Evolutionary conservation across 257 asterid genomes (phyloP).

Genomic region (Solanum lycopersicoides): DNA sequence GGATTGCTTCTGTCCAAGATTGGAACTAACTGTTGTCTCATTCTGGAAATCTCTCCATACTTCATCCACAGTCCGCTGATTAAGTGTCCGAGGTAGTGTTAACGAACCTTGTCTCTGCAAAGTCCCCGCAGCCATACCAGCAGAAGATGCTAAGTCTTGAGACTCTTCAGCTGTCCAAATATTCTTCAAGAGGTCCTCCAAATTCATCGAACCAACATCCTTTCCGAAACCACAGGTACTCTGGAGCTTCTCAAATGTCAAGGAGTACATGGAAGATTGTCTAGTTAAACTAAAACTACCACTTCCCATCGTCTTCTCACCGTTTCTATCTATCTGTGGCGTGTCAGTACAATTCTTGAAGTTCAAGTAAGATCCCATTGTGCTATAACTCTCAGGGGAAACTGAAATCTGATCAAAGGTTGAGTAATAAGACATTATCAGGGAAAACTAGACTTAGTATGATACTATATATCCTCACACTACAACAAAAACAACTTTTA

Average conservation of each 20-base stretch:
- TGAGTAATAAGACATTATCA: conserved; percentile 4
- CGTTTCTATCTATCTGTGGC: conserved; percentile 35
- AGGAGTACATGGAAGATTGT: conserved; percentile 64
- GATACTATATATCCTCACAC: not conserved
- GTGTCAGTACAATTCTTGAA: conserved; percentile 54
- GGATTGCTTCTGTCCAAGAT: conserved; percentile 48
- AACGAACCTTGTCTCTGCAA: conserved; percentile 80
- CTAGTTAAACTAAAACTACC: conserved; percentile 45
- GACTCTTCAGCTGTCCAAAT: conserved; percentile 83
- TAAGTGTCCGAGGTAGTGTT: conserved; percentile 67
- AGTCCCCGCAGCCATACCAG: conserved; percentile 38
- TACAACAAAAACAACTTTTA: not conserved
- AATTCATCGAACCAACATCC: conserved; percentile 87
- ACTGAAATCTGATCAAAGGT: conserved; percentile 20
- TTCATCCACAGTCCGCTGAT: conserved; percentile 79
- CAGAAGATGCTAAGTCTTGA: conserved; percentile 25
- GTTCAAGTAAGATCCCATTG: conserved; percentile 70
- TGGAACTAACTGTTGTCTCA: conserved; percentile 29
- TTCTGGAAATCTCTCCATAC: conserved; percentile 69
- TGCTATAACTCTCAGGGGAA: conserved; percentile 1
- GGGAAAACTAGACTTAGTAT: not conserved
- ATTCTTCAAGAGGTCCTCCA: conserved; percentile 84
- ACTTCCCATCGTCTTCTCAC: conserved; percentile 23
- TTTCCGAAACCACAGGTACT: conserved; percentile 53
- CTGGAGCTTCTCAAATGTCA: conserved; percentile 89